Base-by-base conservation (phyloP, 2,329 filamentous ascomycete species). In the Aspergillus udagawae region DNA sequence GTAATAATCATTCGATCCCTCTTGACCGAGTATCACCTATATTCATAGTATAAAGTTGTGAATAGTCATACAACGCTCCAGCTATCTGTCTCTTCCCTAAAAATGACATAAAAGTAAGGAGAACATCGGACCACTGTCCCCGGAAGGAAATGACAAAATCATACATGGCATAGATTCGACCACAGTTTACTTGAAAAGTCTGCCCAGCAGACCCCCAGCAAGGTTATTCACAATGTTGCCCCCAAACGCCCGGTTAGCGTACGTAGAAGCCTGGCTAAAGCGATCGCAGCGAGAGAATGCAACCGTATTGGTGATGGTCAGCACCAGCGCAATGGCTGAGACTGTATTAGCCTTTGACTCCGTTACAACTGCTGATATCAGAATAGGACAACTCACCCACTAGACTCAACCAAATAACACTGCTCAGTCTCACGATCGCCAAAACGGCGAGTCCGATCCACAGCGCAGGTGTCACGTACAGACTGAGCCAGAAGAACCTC, bases 251-350 rank as follows among this genome's bases (percentile, higher is more conserved):
- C 77, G 79, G 48, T 79, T 83, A 6, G 83, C 83, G 60, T 82
- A 80, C 51, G 76, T 83, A 41, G 82, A 83, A 10, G 85, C 85
- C 64, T 87, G 79, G 59, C 79, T 79, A 64, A 81, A 81, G 53
- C 77, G 77, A 61, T 81, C 79, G 58, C 79, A 81, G 20, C 79
- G 72, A 8, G 79, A 81, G 66, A 81, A 81, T 5, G 79, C 79
- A 42, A 80, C 67, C 1, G 79, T 81, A 60, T 81, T 81, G 32
- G 79, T 81, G 58, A 81, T 77, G 0, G 79, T 81, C 48, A 81
- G 65, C 20, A 79, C 69, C 35, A 81, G 70, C 1, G 79, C 79
- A 65, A 81, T 81, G 3, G 71, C 79, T 81, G 61, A 6, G 51
- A 7, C 25, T 29, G 53, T 12, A 48, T 56, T 12, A 63, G 58